Evolutionary conservation across 1,284 basidiomycete genomes (phyloP), one percentile per base, ranked within the genome.

Genomic region (Neonothopanus nambi): DNA sequence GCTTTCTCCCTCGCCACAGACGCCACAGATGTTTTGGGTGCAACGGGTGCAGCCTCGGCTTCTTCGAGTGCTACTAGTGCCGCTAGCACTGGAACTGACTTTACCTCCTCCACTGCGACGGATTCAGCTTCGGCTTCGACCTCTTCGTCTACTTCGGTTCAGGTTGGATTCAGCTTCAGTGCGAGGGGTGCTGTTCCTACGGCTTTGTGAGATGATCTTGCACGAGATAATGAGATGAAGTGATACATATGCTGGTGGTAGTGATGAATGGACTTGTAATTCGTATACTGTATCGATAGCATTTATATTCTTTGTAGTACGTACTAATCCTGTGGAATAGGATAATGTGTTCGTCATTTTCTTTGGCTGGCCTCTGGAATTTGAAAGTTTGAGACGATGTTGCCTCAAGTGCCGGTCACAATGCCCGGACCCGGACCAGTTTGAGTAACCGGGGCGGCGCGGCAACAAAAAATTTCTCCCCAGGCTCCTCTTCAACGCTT

Each of bases 161-260:
- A 39, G 17, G 23, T n/a, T 8, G 52, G 52, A 9, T 54, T 54
- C 33, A n/a, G 36, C 6, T 54, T 54, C 17, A 54, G 45, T 33
- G 46, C 43, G 21, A 33, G 30, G 30, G 8, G 30, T n/a, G n/a
- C n/a, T 33, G 30, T 33, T 33, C 30, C 30, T 33, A 33, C 30
- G 9, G 30, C 30, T 9, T 13, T 33, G 9, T 33, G 49, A 43
- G 36, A 33, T 24, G 49, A 28, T 21, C 43, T 42, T 20, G 49
- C 30, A 17, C 18, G 30, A 18, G 30, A n/a, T 17, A 18, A 48
- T n/a, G 24, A n/a, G 28, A 35, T 13, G 18, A 35, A 20, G 9
- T 28, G 18, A 20, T 46, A 17, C 30, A 33, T 20, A 30, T 30
- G n/a, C 12, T 13, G 9, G 15, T n/a, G 4, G n/a, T n/a, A n/a